Evolutionary conservation across 2,329 filamentous ascomycete genomes (phyloP), one percentile per base, ranked within the genome.

Genomic region (Pleochaeta shiraiana): DNA sequence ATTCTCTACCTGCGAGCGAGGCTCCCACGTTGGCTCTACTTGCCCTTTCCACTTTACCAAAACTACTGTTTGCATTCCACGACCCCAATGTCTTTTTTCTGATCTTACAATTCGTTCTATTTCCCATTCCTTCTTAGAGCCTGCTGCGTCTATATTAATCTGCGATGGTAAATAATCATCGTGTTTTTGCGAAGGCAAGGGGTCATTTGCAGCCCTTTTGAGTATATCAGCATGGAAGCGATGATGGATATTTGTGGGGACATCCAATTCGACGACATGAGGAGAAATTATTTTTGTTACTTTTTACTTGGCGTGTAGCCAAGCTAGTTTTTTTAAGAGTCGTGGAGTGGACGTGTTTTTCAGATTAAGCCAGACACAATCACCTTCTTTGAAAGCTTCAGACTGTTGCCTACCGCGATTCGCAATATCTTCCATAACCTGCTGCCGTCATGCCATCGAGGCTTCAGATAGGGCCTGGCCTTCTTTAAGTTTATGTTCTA

Each of bases 311-410:
- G 19, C 24, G 43, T 19, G 43, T 6, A 47, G 24, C 43, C 4
- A 47, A 47, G 43, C 14, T 6, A 47, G 43, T 47, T 43, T 47
- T 21, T 47, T 47, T 43, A 21, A 33, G 31, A 21, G 63, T 64
- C 47, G 14, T 39, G 50, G 50, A 21, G 47, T 64, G n/a, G 50
- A 30, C 26, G 59, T 64, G 34, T 64, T 64, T 64, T 64, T 64
- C 26, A 26, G 24, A 55, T 24, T 28, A 16, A 64, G 33, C 43
- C 50, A 64, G 9, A 64, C 47, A 31, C 50, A 37, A 28, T 64
- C 45, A 26, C 43, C 63, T 26, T 33, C 24, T 37, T 55, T 64
- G 34, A 64, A 47, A 14, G 31, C n/a, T 26, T 57, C 50, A 12
- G 63, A 28, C 39, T 57, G 50, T 57, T 57, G 50, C 30, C 50